Evolutionary conservation across 1,284 basidiomycete species (phyloP).

Genomic region (Leccinum pachyderme): DNA sequence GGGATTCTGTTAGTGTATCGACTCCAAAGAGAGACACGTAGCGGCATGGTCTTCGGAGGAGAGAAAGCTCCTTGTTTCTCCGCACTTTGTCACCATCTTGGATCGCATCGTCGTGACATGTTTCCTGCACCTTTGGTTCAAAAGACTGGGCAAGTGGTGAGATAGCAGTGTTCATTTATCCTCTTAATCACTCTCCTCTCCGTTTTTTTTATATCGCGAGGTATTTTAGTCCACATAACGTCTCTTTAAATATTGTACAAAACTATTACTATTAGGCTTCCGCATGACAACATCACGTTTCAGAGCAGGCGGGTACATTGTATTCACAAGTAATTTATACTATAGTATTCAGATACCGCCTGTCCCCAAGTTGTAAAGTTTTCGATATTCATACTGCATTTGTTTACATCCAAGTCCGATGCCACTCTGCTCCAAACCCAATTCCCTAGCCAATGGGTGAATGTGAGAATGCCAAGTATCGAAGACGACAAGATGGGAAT

Average conservation of each 20-base stretch:
- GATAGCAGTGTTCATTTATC: not conserved
- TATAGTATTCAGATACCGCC: conserved; percentile 10
- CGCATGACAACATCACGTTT: not conserved
- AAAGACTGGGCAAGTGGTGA: conserved; percentile 43
- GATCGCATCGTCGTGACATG: conserved; percentile 58
- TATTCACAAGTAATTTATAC: conserved; percentile 24
- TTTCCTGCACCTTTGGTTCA: conserved; percentile 54
- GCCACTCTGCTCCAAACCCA: not conserved
- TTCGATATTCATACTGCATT: not conserved
- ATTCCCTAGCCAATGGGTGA: not conserved
- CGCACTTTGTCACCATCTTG: conserved; percentile 41
- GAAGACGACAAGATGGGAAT: not conserved
- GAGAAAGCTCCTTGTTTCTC: conserved; percentile 40
- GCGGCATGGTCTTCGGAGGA: conserved; percentile 47
- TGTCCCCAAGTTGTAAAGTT: not conserved
- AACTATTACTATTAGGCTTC: conserved; percentile 7
- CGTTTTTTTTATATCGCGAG: not conserved
- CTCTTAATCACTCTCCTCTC: not conserved
- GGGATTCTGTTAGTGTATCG: conserved; percentile 44
- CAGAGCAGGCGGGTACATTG: conserved; percentile 8
- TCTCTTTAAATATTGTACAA: conserved; percentile 15
- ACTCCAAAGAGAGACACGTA: conserved; percentile 46
- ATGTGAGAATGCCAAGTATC: not conserved
- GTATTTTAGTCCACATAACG: not conserved
- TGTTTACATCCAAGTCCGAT: not conserved